Evolutionary conservation across 1,139 yeast genomes (phyloP), one percentile per base, ranked within the genome.

Genomic region (Zygosaccharomyces sapae): DNA sequence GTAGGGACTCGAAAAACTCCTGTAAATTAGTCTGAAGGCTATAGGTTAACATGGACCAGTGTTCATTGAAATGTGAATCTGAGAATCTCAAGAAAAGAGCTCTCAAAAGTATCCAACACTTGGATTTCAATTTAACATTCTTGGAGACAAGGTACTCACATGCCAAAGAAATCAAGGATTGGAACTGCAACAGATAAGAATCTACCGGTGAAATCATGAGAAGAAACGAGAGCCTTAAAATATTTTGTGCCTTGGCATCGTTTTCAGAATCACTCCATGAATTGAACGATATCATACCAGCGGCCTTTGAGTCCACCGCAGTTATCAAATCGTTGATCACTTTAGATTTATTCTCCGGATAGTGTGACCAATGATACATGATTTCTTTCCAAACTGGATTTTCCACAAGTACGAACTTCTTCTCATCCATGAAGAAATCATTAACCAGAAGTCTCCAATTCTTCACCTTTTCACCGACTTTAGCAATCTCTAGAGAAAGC

Each of bases 31-130:
- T 63, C 44, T 79, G 79, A 43, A 89, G 66, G 49, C 80, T 80
- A 31, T 84, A 81, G 43, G 79, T 75, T 3, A 88, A 74, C 37
- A 79, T 70, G 0, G 86, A 77, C 95, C 96, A 87, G 45, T 80
- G 70, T 6, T 88, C 80, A 10, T 77, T 69, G 44, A 89, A 70
- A 59, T 86, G 90, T 13, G 79, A 67, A 38, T 79, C 81, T 41
- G 81, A 77, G 52, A 83, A 81, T 51, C 76, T 77, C 51, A 88
- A 61, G 1, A 83, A 66, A 12, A 88, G 65, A 0, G 81, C 83
- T 45, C 97, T 71, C 40, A 89, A 61, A 33, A 88, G 69, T 2
- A 77, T 60, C 54, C 79, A 77, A 1, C 63, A 51, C 5, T 47
- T 51, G 2, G 55, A 46, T 30, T 57, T 58, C 13, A 62, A 43